Base-by-base conservation (phyloP, 176 grass and related monocot genomes). In the Typha latifolia region DNA sequence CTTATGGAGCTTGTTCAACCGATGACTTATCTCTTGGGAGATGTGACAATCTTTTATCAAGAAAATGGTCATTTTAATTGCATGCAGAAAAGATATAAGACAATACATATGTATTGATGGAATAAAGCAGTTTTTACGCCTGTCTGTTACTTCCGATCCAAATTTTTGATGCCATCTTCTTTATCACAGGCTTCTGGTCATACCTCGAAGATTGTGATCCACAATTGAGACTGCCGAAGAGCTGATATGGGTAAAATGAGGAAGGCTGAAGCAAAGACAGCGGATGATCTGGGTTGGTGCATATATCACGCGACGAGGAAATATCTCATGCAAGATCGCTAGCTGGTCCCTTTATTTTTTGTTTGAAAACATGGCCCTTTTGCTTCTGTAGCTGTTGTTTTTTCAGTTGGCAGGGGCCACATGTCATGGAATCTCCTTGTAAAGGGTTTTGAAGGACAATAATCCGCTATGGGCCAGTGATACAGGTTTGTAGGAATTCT, bases 151-250 rank as follows among this genome's bases (percentile, higher is more conserved):
- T 77, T 66, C 14, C 4, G 8, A 34, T 61, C 8, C 0, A 68
- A 62, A 11, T 18, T 74, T 56, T 10, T 7, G 72, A 68, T 57
- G 69, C 47, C 61, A 49, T 63, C 37, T 79, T 72, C 29, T 37
- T 24, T 22, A 61, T 69, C 68, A 32, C 69, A 83, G 78, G 64
- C 75, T 70, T 77, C 69, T 64, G 84, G 84, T 16, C 51, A 49
- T 26, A 64, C 32, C 65, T 13, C 43, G 18, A 79, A 82, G 61
- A 82, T 79, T 43, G 32, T 49, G 31, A 23, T 87, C 34, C 81
- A 79, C 8, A 61, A 75, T 21, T 84, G 78, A 87, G 63, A 32
- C 49, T 32, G 48, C 34, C 21, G 1, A 19, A 18, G 19, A 12
- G 21, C 74, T 48, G 14, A 51, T 67, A 24, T 1, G 3, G n/a